These are phyloP conservation scores for Aphanoascus verrucosus DNA, from an alignment of 2,329 filamentous ascomycete genomes.

Conservation along the genomic window DNA sequence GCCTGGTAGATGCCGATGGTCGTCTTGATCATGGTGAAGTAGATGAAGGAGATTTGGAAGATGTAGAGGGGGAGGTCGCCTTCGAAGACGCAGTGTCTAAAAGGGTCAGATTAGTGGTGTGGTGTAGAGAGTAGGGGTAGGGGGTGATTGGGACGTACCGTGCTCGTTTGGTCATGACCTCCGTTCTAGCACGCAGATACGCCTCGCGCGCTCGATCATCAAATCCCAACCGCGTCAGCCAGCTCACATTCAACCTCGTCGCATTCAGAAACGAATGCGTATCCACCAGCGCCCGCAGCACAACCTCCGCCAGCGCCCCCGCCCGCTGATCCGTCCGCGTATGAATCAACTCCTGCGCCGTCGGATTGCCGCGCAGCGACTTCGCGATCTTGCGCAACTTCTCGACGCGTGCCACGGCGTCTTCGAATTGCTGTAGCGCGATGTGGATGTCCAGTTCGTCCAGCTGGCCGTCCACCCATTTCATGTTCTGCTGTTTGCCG, in stretches of 20 bases:
- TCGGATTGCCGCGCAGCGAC: slow-evolving; percentile 69
- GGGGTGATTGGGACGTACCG: too few relatives aligned
- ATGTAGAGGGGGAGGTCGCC: slow-evolving; percentile 88
- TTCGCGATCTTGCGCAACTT: slow-evolving; percentile 69
- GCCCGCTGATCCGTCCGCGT: slow-evolving; percentile 84
- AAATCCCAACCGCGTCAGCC: slow-evolving; percentile 77
- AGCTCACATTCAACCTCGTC: slow-evolving; percentile 69
- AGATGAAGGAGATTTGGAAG: slow-evolving; percentile 88
- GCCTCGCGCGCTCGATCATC: slow-evolving; percentile 81
- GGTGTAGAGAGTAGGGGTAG: background rate
- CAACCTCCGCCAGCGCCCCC: slow-evolving; percentile 60
- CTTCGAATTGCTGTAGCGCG: slow-evolving; percentile 77
- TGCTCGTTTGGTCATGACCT: slow-evolving; percentile 68
- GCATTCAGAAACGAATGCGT: slow-evolving; percentile 66
- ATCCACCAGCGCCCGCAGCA: slow-evolving; percentile 66
- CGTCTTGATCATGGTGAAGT: slow-evolving; percentile 89
- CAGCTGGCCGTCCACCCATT: slow-evolving; percentile 90
- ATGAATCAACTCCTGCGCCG: slow-evolving; percentile 84
- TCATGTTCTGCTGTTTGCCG: slow-evolving; percentile 88
- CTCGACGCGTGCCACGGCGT: slow-evolving; percentile 73
- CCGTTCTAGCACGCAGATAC: slow-evolving; percentile 69
- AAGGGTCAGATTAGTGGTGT: slow-evolving; percentile 11
- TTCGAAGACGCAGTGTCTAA: slow-evolving; percentile 85
- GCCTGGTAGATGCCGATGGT: slow-evolving; percentile 79
- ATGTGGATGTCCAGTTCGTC: slow-evolving; percentile 95